Evolutionary conservation across 2,329 filamentous ascomycete genomes (phyloP).

Genomic region (Dichotomopilus funicola): DNA sequence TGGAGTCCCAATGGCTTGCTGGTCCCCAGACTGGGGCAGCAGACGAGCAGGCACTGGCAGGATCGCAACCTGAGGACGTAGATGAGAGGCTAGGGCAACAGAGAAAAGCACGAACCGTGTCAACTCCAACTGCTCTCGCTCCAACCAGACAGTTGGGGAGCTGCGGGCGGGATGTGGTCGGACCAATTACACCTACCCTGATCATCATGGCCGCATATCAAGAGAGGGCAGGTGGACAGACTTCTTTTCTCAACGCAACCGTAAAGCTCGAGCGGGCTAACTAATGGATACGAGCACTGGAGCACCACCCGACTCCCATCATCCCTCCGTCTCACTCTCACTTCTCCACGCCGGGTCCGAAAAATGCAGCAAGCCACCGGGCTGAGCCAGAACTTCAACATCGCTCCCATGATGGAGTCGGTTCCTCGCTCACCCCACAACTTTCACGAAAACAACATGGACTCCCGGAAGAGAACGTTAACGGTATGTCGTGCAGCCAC

Average conservation of each 20-base stretch:
- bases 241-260: not conserved
- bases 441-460: too few species aligned
- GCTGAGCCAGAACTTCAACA: too few species aligned
- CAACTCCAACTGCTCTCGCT: not conserved
- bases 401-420: too few species aligned
- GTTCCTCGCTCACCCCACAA: too few species aligned
- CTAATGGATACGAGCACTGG: not conserved
- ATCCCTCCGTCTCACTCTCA: too few species aligned
- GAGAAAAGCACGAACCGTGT: not conserved
- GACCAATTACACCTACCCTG: not conserved
- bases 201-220: not conserved
- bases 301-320: too few species aligned
- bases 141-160: not conserved
- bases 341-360: too few species aligned
- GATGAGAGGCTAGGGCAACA: not conserved
- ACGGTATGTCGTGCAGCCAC: too few species aligned
- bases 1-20: constrained; percentile 15
- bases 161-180: not conserved
- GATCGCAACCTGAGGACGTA: constrained; percentile 4
- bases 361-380: too few species aligned
- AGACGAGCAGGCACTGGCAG: too few species aligned
- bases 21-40: constrained; percentile 11
- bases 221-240: not conserved
- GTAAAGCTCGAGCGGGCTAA: too few species aligned
- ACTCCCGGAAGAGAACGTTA: too few species aligned